phyloP scores from a whole-genome alignment of 768 basidiomycete species.

The Agrocybe pediades region DNA sequence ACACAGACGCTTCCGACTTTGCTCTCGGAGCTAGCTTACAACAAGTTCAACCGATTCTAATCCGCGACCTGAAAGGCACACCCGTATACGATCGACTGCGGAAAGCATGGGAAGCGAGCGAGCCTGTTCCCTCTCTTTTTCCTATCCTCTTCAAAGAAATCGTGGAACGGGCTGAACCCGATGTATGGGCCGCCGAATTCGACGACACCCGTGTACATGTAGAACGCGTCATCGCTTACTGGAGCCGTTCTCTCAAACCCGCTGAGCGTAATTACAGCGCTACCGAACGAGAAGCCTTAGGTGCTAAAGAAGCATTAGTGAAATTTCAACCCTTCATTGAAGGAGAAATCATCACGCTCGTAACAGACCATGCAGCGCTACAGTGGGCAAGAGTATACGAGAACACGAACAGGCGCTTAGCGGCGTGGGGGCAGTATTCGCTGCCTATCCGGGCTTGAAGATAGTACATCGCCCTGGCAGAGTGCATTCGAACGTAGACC shows the following conservation, averaged over 20 bases:
- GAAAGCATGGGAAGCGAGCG: constrained; percentile 19
- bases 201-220: constrained; percentile 32
- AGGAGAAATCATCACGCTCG: constrained; percentile 29
- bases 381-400: constrained; percentile 39
- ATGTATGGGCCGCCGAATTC: constrained; percentile 23
- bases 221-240: constrained; percentile 17
- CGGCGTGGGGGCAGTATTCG: constrained; percentile 36
- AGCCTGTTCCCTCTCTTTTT: constrained; percentile 25
- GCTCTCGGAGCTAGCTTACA: constrained; percentile 30
- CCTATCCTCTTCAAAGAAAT: constrained; percentile 16
- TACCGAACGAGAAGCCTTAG: constrained; percentile 41
- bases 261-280: constrained; percentile 37
- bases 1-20: constrained; percentile 35
- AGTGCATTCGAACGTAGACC: constrained; percentile 42
- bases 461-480: constrained; percentile 40
- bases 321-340: constrained; percentile 38
- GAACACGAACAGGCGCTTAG: constrained; percentile 35
- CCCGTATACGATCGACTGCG: constrained; percentile 23
- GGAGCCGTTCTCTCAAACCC: constrained; percentile 26
- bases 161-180: constrained; percentile 14
- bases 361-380: constrained; percentile 35
- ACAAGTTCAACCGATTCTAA: constrained; percentile 31
- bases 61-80: constrained; percentile 29
- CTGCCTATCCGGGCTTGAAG: constrained; percentile 34
- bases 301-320: constrained; percentile 35